Evolutionary conservation across 1,284 basidiomycete species (phyloP).

Genomic region (Irpex sp.): DNA sequence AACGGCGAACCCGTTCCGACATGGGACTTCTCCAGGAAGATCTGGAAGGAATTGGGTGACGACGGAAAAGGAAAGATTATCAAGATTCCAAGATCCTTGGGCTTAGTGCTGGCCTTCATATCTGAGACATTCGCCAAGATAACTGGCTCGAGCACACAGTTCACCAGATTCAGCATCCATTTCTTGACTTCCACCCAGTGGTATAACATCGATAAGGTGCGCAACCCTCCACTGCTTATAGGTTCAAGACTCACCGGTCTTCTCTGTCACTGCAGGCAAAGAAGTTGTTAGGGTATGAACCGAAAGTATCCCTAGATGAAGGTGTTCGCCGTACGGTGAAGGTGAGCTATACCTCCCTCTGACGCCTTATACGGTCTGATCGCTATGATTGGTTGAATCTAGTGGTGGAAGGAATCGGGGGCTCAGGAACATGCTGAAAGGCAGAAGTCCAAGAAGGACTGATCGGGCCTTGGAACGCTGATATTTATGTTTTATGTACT

Average conservation of each 20-base stretch:
- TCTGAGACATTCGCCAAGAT: not conserved
- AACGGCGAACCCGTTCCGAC: constrained; percentile 95
- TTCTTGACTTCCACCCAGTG: constrained; percentile 4
- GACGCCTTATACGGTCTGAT: not conserved
- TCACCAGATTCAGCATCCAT: constrained; percentile 4
- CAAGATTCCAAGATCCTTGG: constrained; percentile 3
- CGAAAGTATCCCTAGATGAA: constrained; percentile 3
- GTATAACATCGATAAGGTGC: constrained; percentile 9
- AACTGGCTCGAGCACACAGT: constrained; percentile 1
- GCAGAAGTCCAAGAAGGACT: not conserved
- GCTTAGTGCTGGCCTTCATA: not conserved
- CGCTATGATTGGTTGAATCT: not conserved
- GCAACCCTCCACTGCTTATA: not conserved
- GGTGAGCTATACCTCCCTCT: not conserved
- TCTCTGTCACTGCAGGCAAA: not conserved
- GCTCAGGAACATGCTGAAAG: not conserved
- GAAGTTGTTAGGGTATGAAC: constrained; percentile 2
- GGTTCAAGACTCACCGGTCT: not conserved
- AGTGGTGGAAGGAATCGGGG: not conserved
- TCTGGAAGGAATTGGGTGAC: constrained; percentile 54
- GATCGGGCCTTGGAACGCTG: not conserved
- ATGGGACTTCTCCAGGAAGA: constrained; percentile 87
- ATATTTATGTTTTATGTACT: not conserved
- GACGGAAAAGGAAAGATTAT: not conserved
- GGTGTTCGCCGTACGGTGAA: not conserved